phyloP scores from a whole-genome alignment of 2,329 filamentous ascomycete genomes.

The Fonsecaea monophora region DNA sequence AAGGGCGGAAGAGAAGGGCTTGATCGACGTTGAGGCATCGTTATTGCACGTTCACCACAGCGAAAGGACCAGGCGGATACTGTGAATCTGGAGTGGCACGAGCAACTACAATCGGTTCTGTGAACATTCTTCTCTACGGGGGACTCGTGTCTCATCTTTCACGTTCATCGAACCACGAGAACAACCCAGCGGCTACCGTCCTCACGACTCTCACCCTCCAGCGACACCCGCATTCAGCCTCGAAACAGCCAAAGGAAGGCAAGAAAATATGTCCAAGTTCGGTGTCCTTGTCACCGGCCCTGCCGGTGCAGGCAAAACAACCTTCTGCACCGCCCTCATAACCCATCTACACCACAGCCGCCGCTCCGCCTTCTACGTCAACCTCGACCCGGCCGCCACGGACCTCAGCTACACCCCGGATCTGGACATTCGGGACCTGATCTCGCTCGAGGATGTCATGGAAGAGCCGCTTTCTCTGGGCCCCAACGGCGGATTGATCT shows the following conservation, averaged over 20 bases:
- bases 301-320: slow-evolving; percentile 94
- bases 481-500: slow-evolving; percentile 90
- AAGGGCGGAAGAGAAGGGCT: neutral
- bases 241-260: neutral
- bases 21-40: neutral
- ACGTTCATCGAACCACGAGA: neutral
- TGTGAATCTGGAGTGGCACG: neutral
- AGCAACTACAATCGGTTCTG: neutral
- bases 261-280: slow-evolving; percentile 79
- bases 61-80: neutral
- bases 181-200: neutral
- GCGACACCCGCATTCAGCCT: neutral
- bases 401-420: slow-evolving; percentile 89
- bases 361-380: slow-evolving; percentile 96
- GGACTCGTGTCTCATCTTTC: neutral
- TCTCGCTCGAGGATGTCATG: slow-evolving; percentile 94
- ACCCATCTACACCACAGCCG: slow-evolving; percentile 89
- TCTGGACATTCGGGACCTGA: slow-evolving; percentile 93
- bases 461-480: slow-evolving; percentile 85
- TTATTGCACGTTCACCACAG: neutral
- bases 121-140: neutral
- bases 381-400: slow-evolving; percentile 96
- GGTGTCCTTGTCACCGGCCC: slow-evolving; percentile 95
- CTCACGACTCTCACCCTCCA: neutral
- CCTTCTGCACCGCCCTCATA: slow-evolving; percentile 92